phyloP scores from a whole-genome alignment of 345 rosid species.

The Corchorus olitorius region DNA sequence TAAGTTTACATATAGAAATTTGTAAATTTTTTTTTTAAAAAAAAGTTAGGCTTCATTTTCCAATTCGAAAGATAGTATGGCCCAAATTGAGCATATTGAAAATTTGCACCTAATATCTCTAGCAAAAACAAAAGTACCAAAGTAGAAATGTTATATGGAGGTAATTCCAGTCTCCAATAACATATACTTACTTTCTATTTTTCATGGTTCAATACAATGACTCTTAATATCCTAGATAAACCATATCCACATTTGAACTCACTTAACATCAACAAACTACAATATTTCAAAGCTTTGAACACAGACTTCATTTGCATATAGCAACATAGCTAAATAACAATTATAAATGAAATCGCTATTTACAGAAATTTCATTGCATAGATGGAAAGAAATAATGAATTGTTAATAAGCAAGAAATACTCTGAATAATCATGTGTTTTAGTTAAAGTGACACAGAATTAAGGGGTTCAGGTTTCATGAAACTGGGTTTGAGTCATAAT shows the following conservation, averaged over 20 bases:
- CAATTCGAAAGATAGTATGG: neutral
- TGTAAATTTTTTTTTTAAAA: neutral
- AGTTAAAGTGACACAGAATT: neutral
- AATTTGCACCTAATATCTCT: neutral
- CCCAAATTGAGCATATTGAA: neutral
- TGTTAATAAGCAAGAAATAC: neutral
- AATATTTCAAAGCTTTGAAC: neutral
- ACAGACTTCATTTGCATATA: neutral
- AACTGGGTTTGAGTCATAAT: too few relatives aligned
- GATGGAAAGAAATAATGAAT: neutral
- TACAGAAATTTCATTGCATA: neutral
- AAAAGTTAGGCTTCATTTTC: neutral
- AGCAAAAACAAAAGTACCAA: neutral
- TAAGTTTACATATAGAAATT: neutral
- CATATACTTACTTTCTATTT: too few relatives aligned
- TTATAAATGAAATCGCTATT: neutral
- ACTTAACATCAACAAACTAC: conserved; percentile 3
- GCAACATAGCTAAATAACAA: neutral
- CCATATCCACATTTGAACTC: neutral
- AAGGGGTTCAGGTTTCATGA: neutral
- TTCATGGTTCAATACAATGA: neutral
- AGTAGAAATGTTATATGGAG: too few relatives aligned
- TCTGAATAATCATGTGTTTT: neutral
- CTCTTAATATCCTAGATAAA: neutral
- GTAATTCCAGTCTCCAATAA: too few relatives aligned